phyloP scores from a whole-genome alignment of 78 protist species.

The Tieghemostelium lacteum region DNA sequence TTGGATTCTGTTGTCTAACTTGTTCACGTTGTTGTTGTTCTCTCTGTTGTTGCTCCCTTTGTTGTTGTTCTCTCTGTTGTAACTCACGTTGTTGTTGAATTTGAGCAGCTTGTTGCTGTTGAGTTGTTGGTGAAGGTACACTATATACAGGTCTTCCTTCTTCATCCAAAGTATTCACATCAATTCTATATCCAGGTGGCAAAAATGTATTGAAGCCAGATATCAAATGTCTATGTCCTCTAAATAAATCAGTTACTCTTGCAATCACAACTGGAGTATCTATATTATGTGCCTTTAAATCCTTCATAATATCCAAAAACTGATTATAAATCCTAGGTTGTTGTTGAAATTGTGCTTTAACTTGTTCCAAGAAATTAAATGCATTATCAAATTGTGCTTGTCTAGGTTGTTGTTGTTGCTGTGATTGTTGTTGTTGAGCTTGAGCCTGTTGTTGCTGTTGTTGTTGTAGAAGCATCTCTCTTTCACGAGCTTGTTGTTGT shows the following conservation, averaged over 20 bases:
- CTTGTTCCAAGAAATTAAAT: slow-evolving; percentile 89
- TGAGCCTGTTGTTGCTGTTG: neutral
- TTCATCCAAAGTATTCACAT: slow-evolving; percentile 41
- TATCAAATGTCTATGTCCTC: slow-evolving; percentile 90
- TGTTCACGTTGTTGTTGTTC: slow-evolving; percentile 29
- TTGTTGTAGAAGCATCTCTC: neutral
- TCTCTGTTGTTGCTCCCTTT: slow-evolving; percentile 28
- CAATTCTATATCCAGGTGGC: slow-evolving; percentile 94
- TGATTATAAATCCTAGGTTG: slow-evolving; percentile 92
- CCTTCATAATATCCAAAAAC: slow-evolving; percentile 96
- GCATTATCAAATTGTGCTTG: slow-evolving; percentile 91
- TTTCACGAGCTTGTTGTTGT: slow-evolving; percentile 32
- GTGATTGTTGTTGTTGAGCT: slow-evolving; percentile 44
- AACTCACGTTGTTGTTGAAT: neutral
- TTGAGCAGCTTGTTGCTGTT: slow-evolving; percentile 6
- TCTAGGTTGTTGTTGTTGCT: slow-evolving; percentile 23
- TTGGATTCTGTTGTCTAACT: neutral
- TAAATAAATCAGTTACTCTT: slow-evolving; percentile 90
- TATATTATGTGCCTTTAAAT: slow-evolving; percentile 92
- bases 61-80: slow-evolving; percentile 3
- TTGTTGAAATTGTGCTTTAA: slow-evolving; percentile 90
- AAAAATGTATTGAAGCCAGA: slow-evolving; percentile 96
- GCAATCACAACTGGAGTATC: slow-evolving; percentile 95
- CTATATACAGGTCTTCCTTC: slow-evolving; percentile 26
- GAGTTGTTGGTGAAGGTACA: slow-evolving; percentile 53